Base-by-base conservation (phyloP, 495 filamentous ascomycete species). In the Penicillium pulvis region DNA sequence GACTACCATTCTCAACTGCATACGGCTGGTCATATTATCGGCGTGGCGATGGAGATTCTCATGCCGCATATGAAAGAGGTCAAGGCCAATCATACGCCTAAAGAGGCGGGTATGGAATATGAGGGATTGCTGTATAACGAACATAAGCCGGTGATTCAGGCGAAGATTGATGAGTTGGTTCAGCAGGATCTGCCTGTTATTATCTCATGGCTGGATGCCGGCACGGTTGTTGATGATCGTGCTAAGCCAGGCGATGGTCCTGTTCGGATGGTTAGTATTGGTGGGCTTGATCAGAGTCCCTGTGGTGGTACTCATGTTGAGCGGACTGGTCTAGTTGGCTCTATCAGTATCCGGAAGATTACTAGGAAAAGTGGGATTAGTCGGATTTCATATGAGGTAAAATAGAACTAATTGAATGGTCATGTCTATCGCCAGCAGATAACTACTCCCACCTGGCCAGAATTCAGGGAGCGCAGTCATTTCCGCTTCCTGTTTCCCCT, bases 251-350 rank as follows among this genome's bases (percentile, higher is more conserved):
- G 55, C 5, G 67, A 65, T 53, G 61, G 67, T 39, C 59, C 61
- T 30, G 59, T 62, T 24, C 67, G 78, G 26, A 67, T 80, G 43
- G 85, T 85, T 14, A 80, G 79, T 59, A 83, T 87, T 58, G 79
- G 79, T 26, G 85, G 83, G 11, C 72, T 81, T 17, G 85, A 84
- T 71, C 75, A 74, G 20, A 85, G 84, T 69, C 85, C 85, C 4
- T 89, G 86, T 60, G 85, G 86, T 5, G 85, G 85, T 1, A 89
- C 86, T 43, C 85, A 89, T 74, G 83, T 89, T 9, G 66, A 72
- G 39, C 74, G 70, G 35, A 84, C 82, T 49, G 68, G 75, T 23
- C 51, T 72, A 55, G 80, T 79, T 45, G 85, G 85, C 12, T 70
- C 77, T 62, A 80, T 82, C 45, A 77, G 69, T 36, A 83, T 89